These are phyloP conservation scores for Sphaceloma murrayae DNA, from an alignment of 2,329 filamentous ascomycete genomes.

Conservation along the genomic window DNA sequence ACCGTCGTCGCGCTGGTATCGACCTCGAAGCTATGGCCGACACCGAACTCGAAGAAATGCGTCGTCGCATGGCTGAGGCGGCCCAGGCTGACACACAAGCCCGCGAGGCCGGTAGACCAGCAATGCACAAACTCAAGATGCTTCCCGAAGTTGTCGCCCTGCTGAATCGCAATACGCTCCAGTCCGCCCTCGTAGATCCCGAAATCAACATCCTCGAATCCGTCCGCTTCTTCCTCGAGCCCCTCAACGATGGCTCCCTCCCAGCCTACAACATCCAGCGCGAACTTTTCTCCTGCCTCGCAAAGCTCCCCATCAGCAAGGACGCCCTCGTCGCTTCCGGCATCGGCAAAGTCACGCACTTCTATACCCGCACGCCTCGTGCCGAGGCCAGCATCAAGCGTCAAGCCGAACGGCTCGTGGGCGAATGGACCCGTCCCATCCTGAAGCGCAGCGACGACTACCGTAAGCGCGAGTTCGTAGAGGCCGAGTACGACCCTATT, in stretches of 20 bases:
- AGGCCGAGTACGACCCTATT: slow-evolving; percentile 49
- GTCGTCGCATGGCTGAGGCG: slow-evolving; percentile 80
- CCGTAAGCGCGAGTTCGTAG: slow-evolving; percentile 62
- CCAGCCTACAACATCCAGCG: slow-evolving; percentile 97
- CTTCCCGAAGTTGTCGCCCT: slow-evolving; percentile 82
- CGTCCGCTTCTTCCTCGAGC: slow-evolving; percentile 95
- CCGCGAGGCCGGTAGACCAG: slow-evolving; percentile 68
- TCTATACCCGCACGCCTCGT: slow-evolving; percentile 92
- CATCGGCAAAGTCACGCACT: slow-evolving; percentile 91
- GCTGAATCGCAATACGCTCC: slow-evolving; percentile 80
- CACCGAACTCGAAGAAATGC: slow-evolving; percentile 69
- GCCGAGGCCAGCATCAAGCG: slow-evolving; percentile 84
- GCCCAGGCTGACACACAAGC: slow-evolving; percentile 79
- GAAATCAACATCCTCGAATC: slow-evolving; percentile 92
- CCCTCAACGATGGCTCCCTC: slow-evolving; percentile 83
- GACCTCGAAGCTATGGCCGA: slow-evolving; percentile 87
- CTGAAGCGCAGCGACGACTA: slow-evolving; percentile 90
- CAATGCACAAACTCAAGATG: slow-evolving; percentile 86
- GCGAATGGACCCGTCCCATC: slow-evolving; percentile 92
- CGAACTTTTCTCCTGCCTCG: slow-evolving; percentile 75
- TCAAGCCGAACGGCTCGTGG: slow-evolving; percentile 82
- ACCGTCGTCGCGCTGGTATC: slow-evolving; percentile 78
- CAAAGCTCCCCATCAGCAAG: slow-evolving; percentile 77
- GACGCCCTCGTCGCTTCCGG: slow-evolving; percentile 82
- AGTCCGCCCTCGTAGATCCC: slow-evolving; percentile 76